Evolutionary conservation across 176 grass and related monocot genomes (phyloP).

Genomic region (Areca catechu): DNA sequence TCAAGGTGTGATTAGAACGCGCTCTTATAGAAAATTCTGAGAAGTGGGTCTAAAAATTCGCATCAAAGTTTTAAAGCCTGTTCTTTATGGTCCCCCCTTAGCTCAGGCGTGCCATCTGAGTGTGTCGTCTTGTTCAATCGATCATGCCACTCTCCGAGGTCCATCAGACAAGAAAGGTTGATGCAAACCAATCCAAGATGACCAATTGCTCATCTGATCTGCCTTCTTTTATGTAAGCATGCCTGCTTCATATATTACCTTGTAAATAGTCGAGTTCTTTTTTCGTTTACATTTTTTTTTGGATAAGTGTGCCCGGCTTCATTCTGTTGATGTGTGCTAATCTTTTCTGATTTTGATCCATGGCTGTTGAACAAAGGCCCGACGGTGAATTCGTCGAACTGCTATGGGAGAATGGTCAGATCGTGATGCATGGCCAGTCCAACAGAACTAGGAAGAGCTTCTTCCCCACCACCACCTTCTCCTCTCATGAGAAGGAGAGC

Average conservation of each 20-base stretch:
- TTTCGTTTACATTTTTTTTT: too few species aligned
- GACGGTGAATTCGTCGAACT: conserved; percentile 34
- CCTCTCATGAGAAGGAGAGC: conserved; percentile 4
- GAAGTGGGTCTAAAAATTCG: too few species aligned
- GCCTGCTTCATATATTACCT: neutral
- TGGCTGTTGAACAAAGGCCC: conserved; percentile 4
- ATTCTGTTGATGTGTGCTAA: neutral
- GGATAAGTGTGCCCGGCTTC: neutral
- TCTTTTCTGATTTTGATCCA: neutral
- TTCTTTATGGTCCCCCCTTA: too few species aligned
- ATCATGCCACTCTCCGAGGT: conserved; percentile 10
- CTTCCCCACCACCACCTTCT: neutral
- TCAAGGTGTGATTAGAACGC: too few species aligned
- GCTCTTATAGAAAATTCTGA: too few species aligned
- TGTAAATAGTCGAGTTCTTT: too few species aligned
- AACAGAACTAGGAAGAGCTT: conserved; percentile 5
- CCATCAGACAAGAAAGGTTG: conserved; percentile 6
- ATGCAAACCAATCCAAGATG: conserved; percentile 5
- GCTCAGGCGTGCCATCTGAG: too few species aligned
- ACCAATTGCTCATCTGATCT: conserved; percentile 7
- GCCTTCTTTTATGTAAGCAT: conserved; percentile 7
- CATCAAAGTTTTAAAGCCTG: too few species aligned
- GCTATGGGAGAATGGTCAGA: conserved; percentile 23
- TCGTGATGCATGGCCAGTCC: conserved; percentile 19
- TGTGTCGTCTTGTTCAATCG: too few species aligned